These are phyloP conservation scores for Datisca glomerata DNA, from an alignment of 306 rosid genomes.

Conservation along the genomic window DNA sequence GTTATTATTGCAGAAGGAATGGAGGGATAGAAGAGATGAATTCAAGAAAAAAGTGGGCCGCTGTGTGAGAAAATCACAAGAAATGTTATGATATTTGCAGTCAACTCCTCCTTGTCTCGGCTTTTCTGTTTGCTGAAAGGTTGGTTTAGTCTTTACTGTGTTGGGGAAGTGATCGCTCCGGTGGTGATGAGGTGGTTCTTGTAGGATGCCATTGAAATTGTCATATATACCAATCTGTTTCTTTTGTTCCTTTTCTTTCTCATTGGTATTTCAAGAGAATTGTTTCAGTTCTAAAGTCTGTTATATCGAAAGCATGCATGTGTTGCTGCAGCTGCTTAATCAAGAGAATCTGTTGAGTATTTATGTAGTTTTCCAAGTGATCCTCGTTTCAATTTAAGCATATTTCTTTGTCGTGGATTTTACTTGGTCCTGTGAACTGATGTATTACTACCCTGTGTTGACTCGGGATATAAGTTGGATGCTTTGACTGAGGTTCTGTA, in stretches of 20 bases:
- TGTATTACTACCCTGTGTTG: too few species aligned
- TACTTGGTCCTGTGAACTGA: too few species aligned
- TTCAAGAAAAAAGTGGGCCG: constrained; percentile 94
- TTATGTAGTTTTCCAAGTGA: not conserved
- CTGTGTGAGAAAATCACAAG: constrained; percentile 91
- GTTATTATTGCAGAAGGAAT: constrained; percentile 59
- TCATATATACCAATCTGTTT: constrained; percentile 23
- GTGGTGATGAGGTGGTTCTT: constrained; percentile 24
- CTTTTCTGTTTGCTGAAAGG: too few species aligned
- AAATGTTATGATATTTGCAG: constrained; percentile 48
- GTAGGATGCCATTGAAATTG: constrained; percentile 43
- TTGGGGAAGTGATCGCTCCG: constrained; percentile 26
- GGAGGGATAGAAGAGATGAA: constrained; percentile 92
- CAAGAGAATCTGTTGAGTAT: not conserved
- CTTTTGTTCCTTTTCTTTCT: constrained; percentile 17
- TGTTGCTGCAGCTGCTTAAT: not conserved
- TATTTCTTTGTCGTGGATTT: too few species aligned
- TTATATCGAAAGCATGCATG: not conserved
- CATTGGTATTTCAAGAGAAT: not conserved
- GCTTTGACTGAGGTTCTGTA: too few species aligned
- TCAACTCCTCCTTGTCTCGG: too few species aligned
- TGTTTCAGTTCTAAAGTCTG: not conserved
- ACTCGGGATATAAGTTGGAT: too few species aligned
- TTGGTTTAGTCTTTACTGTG: too few species aligned
- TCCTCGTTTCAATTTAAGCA: too few species aligned